Conservation (phyloP, 2,329 filamentous ascomycete genomes). For the Curvularia hawaiiensis region DNA sequence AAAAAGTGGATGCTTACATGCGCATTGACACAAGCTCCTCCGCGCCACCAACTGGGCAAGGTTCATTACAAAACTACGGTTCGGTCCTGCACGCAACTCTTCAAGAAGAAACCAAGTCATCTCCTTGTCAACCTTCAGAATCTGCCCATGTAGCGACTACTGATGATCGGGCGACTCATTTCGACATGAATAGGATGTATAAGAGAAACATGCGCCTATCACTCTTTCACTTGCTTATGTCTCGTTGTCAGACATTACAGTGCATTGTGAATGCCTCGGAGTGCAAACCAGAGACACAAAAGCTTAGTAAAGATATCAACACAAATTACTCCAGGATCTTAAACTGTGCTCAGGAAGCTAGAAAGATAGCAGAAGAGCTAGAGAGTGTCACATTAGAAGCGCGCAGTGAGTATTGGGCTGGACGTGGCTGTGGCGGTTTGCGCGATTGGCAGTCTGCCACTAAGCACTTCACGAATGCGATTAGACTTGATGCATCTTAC, state of each 20-base stretch:
- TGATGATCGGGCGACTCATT: background rate
- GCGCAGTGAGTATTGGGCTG: constrained; percentile 28
- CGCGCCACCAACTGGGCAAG: background rate
- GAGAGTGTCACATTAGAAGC: constrained; percentile 20
- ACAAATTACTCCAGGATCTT: constrained; percentile 10
- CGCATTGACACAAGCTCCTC: background rate
- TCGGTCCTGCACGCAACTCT: background rate
- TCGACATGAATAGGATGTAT: background rate
- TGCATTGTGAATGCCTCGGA: constrained; percentile 4
- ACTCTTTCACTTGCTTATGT: constrained; percentile 16
- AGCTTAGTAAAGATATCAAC: background rate
- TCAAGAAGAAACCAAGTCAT: background rate
- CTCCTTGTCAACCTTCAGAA: background rate
- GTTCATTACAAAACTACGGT: background rate
- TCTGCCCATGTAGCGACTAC: background rate
- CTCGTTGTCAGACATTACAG: constrained; percentile 23
- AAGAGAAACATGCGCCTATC: constrained; percentile 6
- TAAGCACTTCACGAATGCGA: constrained; percentile 15
- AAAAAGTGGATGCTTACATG: background rate
- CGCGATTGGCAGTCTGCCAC: constrained; percentile 14
- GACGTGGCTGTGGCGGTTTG: constrained; percentile 17
- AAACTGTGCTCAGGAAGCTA: constrained; percentile 13
- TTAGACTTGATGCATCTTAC: constrained; percentile 13
- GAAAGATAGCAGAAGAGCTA: constrained; percentile 13
- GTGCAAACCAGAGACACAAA: background rate